A percentile compares a stretch with the other conserved stretches of the same genome.
phyloP scores from a whole-genome alignment of 192 early-diverging fungal species.

The Backusella circina region DNA sequence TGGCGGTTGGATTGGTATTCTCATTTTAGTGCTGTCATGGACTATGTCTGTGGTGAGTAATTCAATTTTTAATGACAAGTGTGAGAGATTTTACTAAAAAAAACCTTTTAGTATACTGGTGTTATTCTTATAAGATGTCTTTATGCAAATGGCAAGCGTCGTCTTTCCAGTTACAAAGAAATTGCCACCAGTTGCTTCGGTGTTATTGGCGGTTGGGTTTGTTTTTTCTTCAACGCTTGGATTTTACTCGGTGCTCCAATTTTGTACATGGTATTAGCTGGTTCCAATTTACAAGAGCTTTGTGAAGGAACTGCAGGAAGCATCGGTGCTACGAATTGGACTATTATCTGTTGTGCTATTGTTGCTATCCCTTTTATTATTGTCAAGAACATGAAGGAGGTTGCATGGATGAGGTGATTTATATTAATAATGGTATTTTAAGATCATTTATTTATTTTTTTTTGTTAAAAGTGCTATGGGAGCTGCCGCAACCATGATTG shows the following conservation, averaged over 20 bases:
- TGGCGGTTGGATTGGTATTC: conserved; percentile 73
- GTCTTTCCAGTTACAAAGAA: conserved; percentile 60
- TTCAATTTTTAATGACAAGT: background rate
- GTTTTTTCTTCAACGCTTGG: conserved; percentile 61
- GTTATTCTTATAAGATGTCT: conserved; percentile 70
- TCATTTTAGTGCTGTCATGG: conserved; percentile 64
- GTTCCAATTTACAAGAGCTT: conserved; percentile 64
- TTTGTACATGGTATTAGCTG: conserved; percentile 74
- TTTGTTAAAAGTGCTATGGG: conserved; percentile 68
- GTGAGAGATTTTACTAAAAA: background rate
- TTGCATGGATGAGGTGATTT: conserved; percentile 52
- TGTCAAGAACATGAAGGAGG: conserved; percentile 78
- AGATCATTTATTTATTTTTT: background rate
- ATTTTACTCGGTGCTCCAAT: conserved; percentile 71
- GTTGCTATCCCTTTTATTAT: conserved; percentile 70
- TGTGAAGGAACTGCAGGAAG: conserved; percentile 36
- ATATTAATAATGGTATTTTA: background rate
- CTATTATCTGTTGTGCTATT: conserved; percentile 53
- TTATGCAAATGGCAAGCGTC: conserved; percentile 61
- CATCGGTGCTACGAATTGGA: conserved; percentile 58
- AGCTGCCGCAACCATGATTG: conserved; percentile 65
- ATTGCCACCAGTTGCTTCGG: conserved; percentile 76
- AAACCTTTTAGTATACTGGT: conserved; percentile 50
- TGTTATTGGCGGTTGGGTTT: conserved; percentile 53
- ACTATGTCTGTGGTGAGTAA: conserved; percentile 52